Conservation (phyloP, 306 rosid species). For the Prunus fruticosa region DNA sequence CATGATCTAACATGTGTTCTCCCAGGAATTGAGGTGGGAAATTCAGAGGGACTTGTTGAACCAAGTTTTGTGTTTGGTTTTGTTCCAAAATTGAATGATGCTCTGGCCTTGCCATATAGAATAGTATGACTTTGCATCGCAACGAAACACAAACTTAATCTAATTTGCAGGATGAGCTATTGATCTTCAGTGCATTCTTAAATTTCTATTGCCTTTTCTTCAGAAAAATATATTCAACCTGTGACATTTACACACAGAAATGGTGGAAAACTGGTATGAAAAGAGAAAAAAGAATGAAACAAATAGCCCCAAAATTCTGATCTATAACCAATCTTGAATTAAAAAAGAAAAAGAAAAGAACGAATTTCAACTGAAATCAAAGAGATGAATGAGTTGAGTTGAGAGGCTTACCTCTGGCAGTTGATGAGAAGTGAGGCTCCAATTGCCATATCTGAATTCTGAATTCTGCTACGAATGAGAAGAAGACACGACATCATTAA, state of each 20-base stretch:
- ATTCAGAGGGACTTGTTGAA: conserved; percentile 24
- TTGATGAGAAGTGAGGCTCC: not conserved
- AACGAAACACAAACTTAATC: not conserved
- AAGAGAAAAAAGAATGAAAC: not conserved
- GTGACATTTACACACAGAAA: no score
- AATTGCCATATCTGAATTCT: conserved; percentile 21
- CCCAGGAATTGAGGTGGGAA: conserved; percentile 29
- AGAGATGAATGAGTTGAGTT: not conserved
- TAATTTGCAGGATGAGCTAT: no score
- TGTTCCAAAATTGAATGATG: conserved; percentile 27
- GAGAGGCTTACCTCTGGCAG: conserved; percentile 3
- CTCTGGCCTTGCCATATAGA: conserved; percentile 35
- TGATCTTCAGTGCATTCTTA: no score
- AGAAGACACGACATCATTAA: conserved; percentile 20
- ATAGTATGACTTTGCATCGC: conserved; percentile 34
- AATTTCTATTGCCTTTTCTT: not conserved
- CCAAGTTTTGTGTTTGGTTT: conserved; percentile 20
- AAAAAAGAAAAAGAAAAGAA: no score
- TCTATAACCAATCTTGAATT: not conserved
- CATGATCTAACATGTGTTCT: conserved; percentile 33
- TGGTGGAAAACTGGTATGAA: no score
- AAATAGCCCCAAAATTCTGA: not conserved
- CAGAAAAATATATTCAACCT: no score
- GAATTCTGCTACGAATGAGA: conserved; percentile 14
- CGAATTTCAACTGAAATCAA: not conserved